Base-by-base conservation (phyloP, 2,329 filamentous ascomycete species). In the Ascochyta koolunga region DNA sequence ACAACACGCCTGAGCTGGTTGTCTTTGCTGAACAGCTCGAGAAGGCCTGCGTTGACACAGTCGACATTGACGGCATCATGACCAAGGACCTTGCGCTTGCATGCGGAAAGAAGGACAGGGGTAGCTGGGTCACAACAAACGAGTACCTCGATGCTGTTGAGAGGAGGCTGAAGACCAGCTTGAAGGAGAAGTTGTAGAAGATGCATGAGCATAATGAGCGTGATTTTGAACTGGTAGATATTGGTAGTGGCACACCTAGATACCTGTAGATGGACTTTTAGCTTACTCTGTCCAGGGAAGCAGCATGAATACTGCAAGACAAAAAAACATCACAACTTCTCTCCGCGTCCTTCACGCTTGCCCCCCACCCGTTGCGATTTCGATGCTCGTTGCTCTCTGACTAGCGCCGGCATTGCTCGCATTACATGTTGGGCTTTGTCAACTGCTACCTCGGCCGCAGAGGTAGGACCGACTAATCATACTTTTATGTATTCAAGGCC, bases 41-140 rank as follows among this genome's bases (percentile, higher is more conserved):
- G 84, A 84, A 90, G 77, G 95, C 95, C 32, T 97, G 95, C 77
- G 83, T 97, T 55, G 92, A 98, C 77, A 93, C 93, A 22, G 95
- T 99, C 65, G 90, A 98, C 75, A 78, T 90, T 54, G 93, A 98
- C 73, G 90, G 90, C 60, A 89, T 98, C 81, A 99, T 98, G 95
- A 99, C 95, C 77, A 99, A 99, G 87, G 95, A 99, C 78, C 80
- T 99, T 68, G 95, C 95, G n/a, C 85, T 98, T 55, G 90, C 93
- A 42, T 95, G 90, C 76, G 95, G 95, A 70, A 93, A 93, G 83
- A 92, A 89, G 69, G 88, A 85, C 58, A 86, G 90, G 64, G 86
- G 86, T 68, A 88, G 91, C 72, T 98, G 93, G 79, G 95, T 96
- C 66, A 97, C 92, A 47, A 98, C 93, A 53, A 85, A 83, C 66